Conservation (phyloP, 164 flowering plant species). For the Vitis labrusca region DNA sequence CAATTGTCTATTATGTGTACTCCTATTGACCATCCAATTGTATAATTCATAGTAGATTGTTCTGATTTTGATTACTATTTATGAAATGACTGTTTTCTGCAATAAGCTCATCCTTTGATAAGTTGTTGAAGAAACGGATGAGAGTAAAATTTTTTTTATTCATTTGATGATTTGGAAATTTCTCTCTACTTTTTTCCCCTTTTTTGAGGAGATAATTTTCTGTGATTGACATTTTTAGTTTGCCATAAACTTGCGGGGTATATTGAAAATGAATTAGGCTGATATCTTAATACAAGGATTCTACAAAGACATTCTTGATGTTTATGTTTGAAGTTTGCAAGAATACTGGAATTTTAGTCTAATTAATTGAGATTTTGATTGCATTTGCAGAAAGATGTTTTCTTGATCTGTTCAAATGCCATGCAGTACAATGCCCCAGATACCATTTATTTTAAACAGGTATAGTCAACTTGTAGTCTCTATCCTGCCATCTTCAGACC, state of each 20-base stretch:
- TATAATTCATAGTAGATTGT: no score
- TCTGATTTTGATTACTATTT: no score
- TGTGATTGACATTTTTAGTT: not conserved
- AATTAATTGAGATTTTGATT: not conserved
- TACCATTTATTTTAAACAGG: constrained; percentile 85
- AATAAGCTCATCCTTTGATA: no score
- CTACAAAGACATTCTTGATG: not conserved
- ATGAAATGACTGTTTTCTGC: no score
- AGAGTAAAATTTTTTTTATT: no score
- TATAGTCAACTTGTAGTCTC: constrained; percentile 13
- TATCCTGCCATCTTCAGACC: not conserved
- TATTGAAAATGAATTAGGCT: not conserved
- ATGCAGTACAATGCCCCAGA: constrained; percentile 89
- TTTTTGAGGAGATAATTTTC: not conserved
- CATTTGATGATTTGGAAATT: no score
- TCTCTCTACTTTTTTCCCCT: not conserved
- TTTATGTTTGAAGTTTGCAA: constrained; percentile 2
- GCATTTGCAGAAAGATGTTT: constrained; percentile 71
- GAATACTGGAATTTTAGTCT: not conserved
- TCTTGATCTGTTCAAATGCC: constrained; percentile 80
- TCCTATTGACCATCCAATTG: no score
- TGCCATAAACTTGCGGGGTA: not conserved
- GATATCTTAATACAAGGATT: not conserved
- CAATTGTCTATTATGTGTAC: no score
- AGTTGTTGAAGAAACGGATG: no score